Conservation (phyloP, 371 early-diverging fungal species). For the Circinella minor region DNA sequence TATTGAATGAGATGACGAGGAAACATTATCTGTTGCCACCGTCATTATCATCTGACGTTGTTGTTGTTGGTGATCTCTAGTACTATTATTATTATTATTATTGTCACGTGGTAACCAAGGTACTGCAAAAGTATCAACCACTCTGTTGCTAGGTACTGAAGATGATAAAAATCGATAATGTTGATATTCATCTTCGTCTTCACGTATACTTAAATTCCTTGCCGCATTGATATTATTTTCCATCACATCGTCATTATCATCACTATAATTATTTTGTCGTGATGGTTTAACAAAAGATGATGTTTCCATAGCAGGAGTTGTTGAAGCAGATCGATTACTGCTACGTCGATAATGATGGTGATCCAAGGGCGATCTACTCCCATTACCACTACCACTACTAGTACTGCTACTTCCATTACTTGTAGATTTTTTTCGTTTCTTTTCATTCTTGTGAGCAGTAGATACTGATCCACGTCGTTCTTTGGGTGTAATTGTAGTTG, state of each 20-base stretch:
- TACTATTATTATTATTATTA: not conserved
- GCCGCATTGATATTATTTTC: conserved; percentile 17
- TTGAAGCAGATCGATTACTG: not conserved
- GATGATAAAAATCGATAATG: not conserved
- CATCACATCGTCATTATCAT: conserved; percentile 20
- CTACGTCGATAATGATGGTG: not conserved
- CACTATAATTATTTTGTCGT: not conserved
- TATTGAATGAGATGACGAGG: conserved; percentile 13
- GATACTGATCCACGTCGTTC: conserved; percentile 20
- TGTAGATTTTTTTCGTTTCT: conserved; percentile 19
- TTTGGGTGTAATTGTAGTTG: conserved; percentile 17
- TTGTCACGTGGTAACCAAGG: conserved; percentile 12
- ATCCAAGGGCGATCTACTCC: not conserved
- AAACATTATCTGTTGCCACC: conserved; percentile 1
- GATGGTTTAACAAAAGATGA: not conserved
- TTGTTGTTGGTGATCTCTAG: not conserved
- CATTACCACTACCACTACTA: not conserved
- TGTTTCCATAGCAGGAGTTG: not conserved
- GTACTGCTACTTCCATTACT: not conserved
- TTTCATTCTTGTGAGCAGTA: conserved; percentile 6
- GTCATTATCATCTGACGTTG: not conserved
- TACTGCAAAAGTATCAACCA: conserved; percentile 6
- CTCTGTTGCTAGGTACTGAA: not conserved
- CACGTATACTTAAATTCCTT: conserved; percentile 14
- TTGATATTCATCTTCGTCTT: conserved; percentile 6